Evolutionary conservation across 495 filamentous ascomycete species (phyloP), one percentile per base, ranked within the genome.

Genomic region (Emericellopsis terricola): DNA sequence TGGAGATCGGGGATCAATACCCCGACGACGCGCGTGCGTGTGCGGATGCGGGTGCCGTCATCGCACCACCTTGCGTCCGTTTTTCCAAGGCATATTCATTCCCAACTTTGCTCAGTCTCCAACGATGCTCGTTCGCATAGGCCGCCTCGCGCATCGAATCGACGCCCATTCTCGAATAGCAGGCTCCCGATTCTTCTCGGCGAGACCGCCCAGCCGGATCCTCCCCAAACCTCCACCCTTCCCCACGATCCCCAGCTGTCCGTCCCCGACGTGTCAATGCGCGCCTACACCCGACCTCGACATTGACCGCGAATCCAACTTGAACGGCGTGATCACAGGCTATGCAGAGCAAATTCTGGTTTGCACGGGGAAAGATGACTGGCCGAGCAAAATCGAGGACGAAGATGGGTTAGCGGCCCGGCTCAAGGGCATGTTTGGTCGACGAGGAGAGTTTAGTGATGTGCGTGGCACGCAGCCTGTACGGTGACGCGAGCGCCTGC

Each of bases 261-360:
- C 82, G 4, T 62, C 72, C 3, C 68, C 81, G 39, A 78, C 65
- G 41, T 87, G 80, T 52, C 41, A 64, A 10, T 91, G 82, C 51
- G 67, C 76, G 2, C 44, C 68, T 2, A 78, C 70, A 2, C 76
- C 76, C 5, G 39, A 50, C 8, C 54, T 87, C n/a, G 67, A 73
- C 10, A 89, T 94, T 39, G 84, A 94, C 50, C 64, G 66, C 41
- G 51, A 66, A 20, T 73, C 68, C 34, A 55, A 66, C 3, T 51
- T 96, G 29, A 73, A 73, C 45, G 74, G 75, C 13, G 78, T 81
- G 3, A 81, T 94, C 57, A 64, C 78, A 3, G 52, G 60, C n/a
- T 89, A 94, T 50, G 64, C 71, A 13, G 73, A 84, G 41, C 86
- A 96, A 36, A 63, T 94, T 3, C 49, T 97, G 2, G 61, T 94